These are phyloP conservation scores for Sicyos baderoa DNA, from an alignment of 306 rosid species.

Conservation along the genomic window DNA sequence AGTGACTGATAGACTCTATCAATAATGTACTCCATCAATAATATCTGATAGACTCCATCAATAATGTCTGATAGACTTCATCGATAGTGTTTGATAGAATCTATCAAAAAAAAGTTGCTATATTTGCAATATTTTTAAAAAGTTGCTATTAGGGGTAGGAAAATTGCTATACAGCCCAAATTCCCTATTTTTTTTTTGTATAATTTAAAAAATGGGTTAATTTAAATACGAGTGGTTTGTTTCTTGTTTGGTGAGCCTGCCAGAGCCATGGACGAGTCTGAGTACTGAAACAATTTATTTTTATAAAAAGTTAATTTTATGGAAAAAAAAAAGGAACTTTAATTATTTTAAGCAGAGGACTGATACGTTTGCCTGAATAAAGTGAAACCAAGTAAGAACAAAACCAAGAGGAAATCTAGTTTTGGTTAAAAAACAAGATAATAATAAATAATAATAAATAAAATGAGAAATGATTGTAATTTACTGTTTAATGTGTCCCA, in stretches of 20 bases:
- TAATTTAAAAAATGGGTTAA: too few relatives aligned
- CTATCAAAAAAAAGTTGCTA: too few relatives aligned
- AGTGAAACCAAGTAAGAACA: slow-evolving; percentile 11
- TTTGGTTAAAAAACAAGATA: neutral
- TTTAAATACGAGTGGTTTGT: too few relatives aligned
- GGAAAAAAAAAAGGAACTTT: neutral
- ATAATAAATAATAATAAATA: neutral
- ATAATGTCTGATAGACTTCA: too few relatives aligned
- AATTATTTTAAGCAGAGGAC: slow-evolving; percentile 7
- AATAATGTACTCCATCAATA: too few relatives aligned
- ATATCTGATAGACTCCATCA: too few relatives aligned
- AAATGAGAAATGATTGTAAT: slow-evolving; percentile 2
- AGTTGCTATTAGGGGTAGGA: too few relatives aligned
- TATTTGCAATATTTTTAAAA: too few relatives aligned
- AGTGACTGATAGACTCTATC: too few relatives aligned
- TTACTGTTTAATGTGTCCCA: slow-evolving; percentile 17
- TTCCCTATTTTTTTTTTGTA: too few relatives aligned
- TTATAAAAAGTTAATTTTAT: neutral
- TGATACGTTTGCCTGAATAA: neutral
- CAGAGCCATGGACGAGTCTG: neutral
- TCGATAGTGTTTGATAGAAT: too few relatives aligned
- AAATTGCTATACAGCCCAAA: too few relatives aligned
- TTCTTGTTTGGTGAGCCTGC: neutral
- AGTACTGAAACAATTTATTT: neutral
- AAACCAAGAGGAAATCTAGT: slow-evolving; percentile 8